phyloP scores from a whole-genome alignment of 2,329 filamentous ascomycete species.

The Alternaria consortialis region DNA sequence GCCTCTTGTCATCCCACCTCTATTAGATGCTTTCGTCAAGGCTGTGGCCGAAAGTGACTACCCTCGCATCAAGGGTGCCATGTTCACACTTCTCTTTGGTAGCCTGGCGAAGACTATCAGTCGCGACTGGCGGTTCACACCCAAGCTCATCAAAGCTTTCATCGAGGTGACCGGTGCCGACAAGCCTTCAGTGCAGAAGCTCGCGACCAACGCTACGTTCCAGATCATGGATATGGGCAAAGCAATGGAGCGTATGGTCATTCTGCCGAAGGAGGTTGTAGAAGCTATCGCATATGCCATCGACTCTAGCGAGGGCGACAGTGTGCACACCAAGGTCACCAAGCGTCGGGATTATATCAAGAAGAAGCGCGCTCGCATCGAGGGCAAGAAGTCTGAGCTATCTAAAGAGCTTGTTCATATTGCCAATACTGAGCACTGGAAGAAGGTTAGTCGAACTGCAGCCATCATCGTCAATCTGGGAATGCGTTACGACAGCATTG shows the following conservation, averaged over 20 bases:
- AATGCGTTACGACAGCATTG: conserved; percentile 88
- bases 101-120: conserved; percentile 87
- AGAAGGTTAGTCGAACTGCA: conserved; percentile 87
- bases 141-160: conserved; percentile 86
- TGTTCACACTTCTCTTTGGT: conserved; percentile 90
- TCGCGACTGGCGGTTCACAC: conserved; percentile 94
- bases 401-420: conserved; percentile 82
- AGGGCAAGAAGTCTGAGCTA: conserved; percentile 81
- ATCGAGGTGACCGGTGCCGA: conserved; percentile 90
- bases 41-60: conserved; percentile 83
- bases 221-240: conserved; percentile 92
- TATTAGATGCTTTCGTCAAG: conserved; percentile 79
- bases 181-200: conserved; percentile 91
- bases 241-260: conserved; percentile 83
- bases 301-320: conserved; percentile 54
- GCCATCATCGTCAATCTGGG: conserved; percentile 91
- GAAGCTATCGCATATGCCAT: conserved; percentile 65
- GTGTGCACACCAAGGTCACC: conserved; percentile 68
- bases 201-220: conserved; percentile 82
- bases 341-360: conserved; percentile 78
- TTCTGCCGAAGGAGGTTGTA: conserved; percentile 76
- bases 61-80: conserved; percentile 90
- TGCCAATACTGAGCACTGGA: conserved; percentile 89
- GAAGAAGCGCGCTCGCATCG: conserved; percentile 77
- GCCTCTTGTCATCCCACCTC: conserved; percentile 86